Evolutionary conservation across 2,329 filamentous ascomycete genomes (phyloP).

Genomic region (Paraphaeosphaeria sporulosa): DNA sequence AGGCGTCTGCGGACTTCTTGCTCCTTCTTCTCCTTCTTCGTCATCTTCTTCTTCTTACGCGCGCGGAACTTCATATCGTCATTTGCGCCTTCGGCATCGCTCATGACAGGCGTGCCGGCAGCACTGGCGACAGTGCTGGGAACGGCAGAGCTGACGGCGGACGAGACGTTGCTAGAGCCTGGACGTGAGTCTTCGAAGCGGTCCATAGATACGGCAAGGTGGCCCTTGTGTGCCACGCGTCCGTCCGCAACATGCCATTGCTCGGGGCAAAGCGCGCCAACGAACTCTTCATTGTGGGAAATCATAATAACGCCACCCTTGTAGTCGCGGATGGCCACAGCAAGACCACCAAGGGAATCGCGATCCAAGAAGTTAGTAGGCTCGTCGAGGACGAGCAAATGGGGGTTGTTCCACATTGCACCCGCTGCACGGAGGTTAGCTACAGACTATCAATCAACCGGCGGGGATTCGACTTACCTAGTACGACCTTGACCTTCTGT

Average conservation of each 20-base stretch:
- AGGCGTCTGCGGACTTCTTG: constrained; percentile 84
- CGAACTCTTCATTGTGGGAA: constrained; percentile 99
- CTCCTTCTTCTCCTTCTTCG: constrained; percentile 95
- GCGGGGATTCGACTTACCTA: constrained; percentile 70
- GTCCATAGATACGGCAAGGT: constrained; percentile 75
- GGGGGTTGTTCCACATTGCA: constrained; percentile 99
- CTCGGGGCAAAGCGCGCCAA: constrained; percentile 92
- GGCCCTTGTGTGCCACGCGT: constrained; percentile 83
- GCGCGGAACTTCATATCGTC: constrained; percentile 85
- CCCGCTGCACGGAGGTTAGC: constrained; percentile 61
- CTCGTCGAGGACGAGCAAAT: constrained; percentile 96
- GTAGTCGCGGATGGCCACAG: constrained; percentile 98
- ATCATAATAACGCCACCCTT: constrained; percentile 99
- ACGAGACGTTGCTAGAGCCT: constrained; percentile 64
- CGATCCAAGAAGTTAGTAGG: constrained; percentile 99
- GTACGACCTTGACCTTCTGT: constrained; percentile 98
- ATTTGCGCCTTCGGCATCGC: constrained; percentile 80
- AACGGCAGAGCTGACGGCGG: constrained; percentile 45
- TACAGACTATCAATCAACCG: constrained; percentile 31
- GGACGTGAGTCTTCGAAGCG: constrained; percentile 86
- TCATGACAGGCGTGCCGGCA: constrained; percentile 73
- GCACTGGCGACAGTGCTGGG: constrained; percentile 50
- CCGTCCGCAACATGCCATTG: constrained; percentile 95
- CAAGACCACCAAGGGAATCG: constrained; percentile 93
- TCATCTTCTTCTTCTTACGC: constrained; percentile 99